phyloP scores from a whole-genome alignment of 2,329 filamentous ascomycete genomes.

The Xylaria polymorpha region DNA sequence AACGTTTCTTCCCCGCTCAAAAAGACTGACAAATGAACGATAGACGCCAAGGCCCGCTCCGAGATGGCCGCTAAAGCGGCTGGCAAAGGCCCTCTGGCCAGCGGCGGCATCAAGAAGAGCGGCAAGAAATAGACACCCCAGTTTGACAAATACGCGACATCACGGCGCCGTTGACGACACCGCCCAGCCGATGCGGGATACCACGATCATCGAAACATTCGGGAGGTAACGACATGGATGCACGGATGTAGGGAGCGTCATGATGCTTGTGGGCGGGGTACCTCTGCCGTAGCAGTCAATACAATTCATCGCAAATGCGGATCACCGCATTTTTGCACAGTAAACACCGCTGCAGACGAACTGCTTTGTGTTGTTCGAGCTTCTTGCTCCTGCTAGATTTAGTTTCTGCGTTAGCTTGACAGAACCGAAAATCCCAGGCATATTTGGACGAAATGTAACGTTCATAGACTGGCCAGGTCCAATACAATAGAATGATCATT shows the following conservation, averaged over 20 bases:
- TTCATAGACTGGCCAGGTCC: background rate
- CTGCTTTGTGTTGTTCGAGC: background rate
- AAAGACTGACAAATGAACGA: constrained; percentile 21
- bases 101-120: constrained; percentile 92
- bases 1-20: background rate
- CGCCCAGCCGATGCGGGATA: constrained; percentile 38
- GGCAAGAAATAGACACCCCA: constrained; percentile 82
- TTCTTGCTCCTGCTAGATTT: background rate
- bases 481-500: background rate
- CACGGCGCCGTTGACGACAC: constrained; percentile 31
- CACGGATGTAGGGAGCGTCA: constrained; percentile 4
- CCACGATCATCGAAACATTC: constrained; percentile 16
- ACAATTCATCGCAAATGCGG: constrained; percentile 31
- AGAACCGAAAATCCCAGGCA: background rate
- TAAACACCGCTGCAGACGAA: constrained; percentile 9
- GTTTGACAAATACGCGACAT: constrained; percentile 40
- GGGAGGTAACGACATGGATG: constrained; percentile 14
- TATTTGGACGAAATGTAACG: background rate
- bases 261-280: constrained; percentile 34
- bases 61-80: constrained; percentile 83
- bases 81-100: constrained; percentile 89
- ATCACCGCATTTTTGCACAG: constrained; percentile 22
- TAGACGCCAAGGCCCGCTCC: constrained; percentile 85
- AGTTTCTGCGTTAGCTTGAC: background rate
- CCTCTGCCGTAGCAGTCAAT: constrained; percentile 43